Base-by-base conservation (phyloP, 768 basidiomycete species). In the Rhodotorula babjevae region DNA sequence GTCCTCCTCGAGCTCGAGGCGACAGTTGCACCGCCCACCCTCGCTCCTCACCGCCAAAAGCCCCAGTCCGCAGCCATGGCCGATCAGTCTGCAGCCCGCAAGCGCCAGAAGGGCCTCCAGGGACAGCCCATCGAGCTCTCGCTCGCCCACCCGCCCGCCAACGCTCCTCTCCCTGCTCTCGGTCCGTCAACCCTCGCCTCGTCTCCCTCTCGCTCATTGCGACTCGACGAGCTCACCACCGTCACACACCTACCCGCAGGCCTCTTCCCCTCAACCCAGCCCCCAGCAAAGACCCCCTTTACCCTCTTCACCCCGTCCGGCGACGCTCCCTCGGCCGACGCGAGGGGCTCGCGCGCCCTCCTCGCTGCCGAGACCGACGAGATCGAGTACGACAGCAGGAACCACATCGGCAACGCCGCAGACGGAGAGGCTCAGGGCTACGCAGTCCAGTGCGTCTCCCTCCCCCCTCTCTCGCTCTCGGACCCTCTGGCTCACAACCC, bases 341-440 rank as follows among this genome's bases (percentile, higher is more conserved):
- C 14, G 14, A 15, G 31, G 7, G 76, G 77, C 50, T 79, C 81
- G 60, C 74, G 70, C 33, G 80, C 81, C 18, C 76, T 91, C 23
- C 83, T 95, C 33, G 90, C 87, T 0, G 94, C 90, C 10, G 93
- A 95, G 82, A 90, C 90, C n/a, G 84, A 87, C 42, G 84, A 86
- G 29, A 86, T 96, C 60, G 92, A 96, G 79, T 92, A 90, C 82
- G 86, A 87, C 75, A 88, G 90, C 58, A 85, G 86, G 40, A 83
- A 82, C 69, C 75, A 67, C 42, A 10, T 70, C 52, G 68, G 59
- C 2, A 1, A 25, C 16, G 55, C 40, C 2, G 63, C 33, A 44
- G 29, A 27, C 14, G 65, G 49, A 4, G 69, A 70, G 27, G 36
- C 16, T 9, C 59, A 44, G 27, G 69, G 69, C 5, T 60, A 70